Base-by-base conservation (phyloP, 1,284 basidiomycete species). In the Trichosporon sp. region DNA sequence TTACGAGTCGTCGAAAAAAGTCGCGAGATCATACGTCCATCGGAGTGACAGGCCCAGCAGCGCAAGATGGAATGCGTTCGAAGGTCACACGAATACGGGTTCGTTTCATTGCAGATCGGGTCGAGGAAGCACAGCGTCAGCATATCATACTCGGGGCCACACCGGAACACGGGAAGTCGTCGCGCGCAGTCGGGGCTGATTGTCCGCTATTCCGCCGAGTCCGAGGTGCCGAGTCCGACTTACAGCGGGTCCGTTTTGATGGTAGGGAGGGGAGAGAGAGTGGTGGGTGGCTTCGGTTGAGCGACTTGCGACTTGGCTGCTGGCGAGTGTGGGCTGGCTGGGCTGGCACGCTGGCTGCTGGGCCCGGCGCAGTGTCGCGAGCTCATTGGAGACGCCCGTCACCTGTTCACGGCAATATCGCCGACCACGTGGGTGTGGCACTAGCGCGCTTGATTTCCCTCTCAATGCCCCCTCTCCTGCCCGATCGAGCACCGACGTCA, bases 361-460 rank as follows among this genome's bases (percentile, higher is more conserved):
- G 62, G 21, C 25, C 35, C 6, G 42, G 56, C 15, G 31, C 56
- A 60, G 56, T 60, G 56, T 60, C 56, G 56, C 27, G 56, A 31
- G 56, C 29, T 60, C 56, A 60, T 60, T 60, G 56, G 56, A 29
- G 56, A 60, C 32, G 29, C 15, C 18, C 56, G 56, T 60, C 56
- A 60, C 56, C 56, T 60, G 56, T 60, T 65, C 64, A 32, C 64
- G 64, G 64, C 18, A 31, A 42, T 65, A 51, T 29, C 29, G 32
- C 13, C 11, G 23, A 31, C 64, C 64, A 65, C 64, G 64, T 65
- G 64, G 42, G 13, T 38, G 64, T 65, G 65, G 65, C 65, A 65
- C 65, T 27, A 21, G 64, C 71, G 71, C 71, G 71, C 51, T 44
- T 72, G 71, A 62, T 68, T 71, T 71, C 62, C 69, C 31, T 67